phyloP scores from a whole-genome alignment of 192 early-diverging fungal genomes.

The Mortierella alpina region DNA sequence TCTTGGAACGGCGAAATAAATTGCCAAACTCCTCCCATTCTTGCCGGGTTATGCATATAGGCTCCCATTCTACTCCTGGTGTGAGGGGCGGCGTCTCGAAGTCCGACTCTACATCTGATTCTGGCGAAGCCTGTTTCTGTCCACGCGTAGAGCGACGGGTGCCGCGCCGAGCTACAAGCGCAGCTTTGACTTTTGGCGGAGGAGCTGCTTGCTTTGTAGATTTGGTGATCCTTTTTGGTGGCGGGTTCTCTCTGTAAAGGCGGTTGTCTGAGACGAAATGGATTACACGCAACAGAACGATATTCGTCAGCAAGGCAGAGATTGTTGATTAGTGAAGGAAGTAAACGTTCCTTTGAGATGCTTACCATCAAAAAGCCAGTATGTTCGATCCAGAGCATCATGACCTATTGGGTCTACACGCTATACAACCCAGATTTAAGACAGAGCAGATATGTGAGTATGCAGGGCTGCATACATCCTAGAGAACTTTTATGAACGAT shows the following conservation, averaged over 20 bases:
- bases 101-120: conserved; percentile 27
- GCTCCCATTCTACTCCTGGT: conserved; percentile 62
- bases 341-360: too few species aligned
- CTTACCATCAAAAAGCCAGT: conserved; percentile 86
- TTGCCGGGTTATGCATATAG: conserved; percentile 62
- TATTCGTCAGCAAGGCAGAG: neutral
- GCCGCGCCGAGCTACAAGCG: conserved; percentile 20
- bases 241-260: conserved; percentile 71
- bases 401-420: conserved; percentile 80
- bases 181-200: conserved; percentile 17
- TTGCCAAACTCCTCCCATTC: conserved; percentile 76
- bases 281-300: neutral
- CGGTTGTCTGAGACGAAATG: conserved; percentile 66
- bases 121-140: conserved; percentile 26
- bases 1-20: conserved; percentile 64
- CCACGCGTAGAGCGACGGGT: conserved; percentile 35
- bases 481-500: neutral
- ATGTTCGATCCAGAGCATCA: conserved; percentile 74
- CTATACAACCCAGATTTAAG: conserved; percentile 35
- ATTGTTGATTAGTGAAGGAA: neutral
- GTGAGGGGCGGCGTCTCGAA: conserved; percentile 51
- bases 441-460: neutral
- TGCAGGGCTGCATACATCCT: neutral
- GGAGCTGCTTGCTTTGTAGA: conserved; percentile 36
- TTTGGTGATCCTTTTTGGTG: conserved; percentile 37